These are phyloP conservation scores for Zostera marina DNA, from an alignment of 116 monocot genomes.

Conservation along the genomic window DNA sequence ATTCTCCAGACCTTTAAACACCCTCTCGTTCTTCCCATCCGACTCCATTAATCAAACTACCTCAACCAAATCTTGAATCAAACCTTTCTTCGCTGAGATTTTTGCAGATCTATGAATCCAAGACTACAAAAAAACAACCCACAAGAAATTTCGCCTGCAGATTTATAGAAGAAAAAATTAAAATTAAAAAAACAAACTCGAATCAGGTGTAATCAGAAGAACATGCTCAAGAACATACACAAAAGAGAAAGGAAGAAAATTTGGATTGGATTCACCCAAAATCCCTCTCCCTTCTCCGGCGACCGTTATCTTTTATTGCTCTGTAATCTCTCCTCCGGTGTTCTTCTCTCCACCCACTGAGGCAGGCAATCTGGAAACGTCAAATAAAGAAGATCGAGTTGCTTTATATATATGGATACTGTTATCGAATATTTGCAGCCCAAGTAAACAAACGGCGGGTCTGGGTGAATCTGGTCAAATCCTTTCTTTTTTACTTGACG, in stretches of 20 bases:
- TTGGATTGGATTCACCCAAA: not conserved
- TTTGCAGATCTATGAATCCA: not conserved
- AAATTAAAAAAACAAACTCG: not conserved
- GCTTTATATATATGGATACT: too few species aligned
- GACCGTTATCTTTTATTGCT: not conserved
- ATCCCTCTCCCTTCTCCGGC: not conserved
- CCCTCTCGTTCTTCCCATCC: conserved; percentile 22
- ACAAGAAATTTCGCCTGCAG: not conserved
- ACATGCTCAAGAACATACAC: not conserved
- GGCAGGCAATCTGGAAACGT: too few species aligned
- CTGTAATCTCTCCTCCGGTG: not conserved
- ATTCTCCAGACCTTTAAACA: conserved; percentile 16
- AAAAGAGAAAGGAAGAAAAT: not conserved
- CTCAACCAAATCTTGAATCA: not conserved
- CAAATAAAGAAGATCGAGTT: too few species aligned
- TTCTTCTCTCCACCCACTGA: not conserved
- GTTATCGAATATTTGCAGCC: too few species aligned
- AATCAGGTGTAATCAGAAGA: not conserved
- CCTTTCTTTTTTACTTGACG: too few species aligned
- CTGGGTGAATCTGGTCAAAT: too few species aligned
- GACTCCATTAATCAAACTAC: conserved; percentile 27
- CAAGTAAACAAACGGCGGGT: too few species aligned
- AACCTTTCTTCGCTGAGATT: not conserved
- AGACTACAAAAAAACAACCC: not conserved
- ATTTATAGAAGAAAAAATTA: not conserved